Evolutionary conservation across 305 asterid species (phyloP).

Genomic region (Fraxinus nigra): DNA sequence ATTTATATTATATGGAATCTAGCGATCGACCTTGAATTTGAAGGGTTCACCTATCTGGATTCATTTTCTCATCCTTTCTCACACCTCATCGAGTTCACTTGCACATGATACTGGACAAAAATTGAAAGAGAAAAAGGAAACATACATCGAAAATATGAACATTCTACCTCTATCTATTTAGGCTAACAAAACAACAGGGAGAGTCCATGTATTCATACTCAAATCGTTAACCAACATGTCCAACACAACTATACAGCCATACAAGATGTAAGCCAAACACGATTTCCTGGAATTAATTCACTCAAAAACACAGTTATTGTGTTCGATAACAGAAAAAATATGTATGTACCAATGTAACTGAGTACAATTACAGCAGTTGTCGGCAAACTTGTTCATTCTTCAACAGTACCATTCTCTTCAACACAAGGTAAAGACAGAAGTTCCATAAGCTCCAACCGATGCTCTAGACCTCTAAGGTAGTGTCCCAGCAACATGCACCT

Average conservation of each 20-base stretch:
- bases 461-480: conserved; percentile 83
- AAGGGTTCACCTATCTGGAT: too few species aligned
- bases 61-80: too few species aligned
- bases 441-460: conserved; percentile 72
- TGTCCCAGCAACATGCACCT: conserved; percentile 97
- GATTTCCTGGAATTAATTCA: background rate
- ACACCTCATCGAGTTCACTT: too few species aligned
- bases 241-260: background rate
- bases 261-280: background rate
- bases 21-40: too few species aligned
- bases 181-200: background rate
- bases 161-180: background rate
- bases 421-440: conserved; percentile 52
- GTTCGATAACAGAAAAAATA: background rate
- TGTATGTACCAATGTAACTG: conserved; percentile 13
- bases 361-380: background rate
- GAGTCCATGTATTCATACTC: background rate
- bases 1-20: background rate
- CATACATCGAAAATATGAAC: background rate
- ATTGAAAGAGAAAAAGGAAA: background rate
- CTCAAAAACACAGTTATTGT: background rate
- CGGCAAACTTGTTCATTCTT: conserved; percentile 32
- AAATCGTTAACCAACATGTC: background rate
- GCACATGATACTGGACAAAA: too few species aligned
- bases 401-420: conserved; percentile 23